Conservation (phyloP, 192 early-diverging fungal species). For the Umbelopsis sp. region DNA sequence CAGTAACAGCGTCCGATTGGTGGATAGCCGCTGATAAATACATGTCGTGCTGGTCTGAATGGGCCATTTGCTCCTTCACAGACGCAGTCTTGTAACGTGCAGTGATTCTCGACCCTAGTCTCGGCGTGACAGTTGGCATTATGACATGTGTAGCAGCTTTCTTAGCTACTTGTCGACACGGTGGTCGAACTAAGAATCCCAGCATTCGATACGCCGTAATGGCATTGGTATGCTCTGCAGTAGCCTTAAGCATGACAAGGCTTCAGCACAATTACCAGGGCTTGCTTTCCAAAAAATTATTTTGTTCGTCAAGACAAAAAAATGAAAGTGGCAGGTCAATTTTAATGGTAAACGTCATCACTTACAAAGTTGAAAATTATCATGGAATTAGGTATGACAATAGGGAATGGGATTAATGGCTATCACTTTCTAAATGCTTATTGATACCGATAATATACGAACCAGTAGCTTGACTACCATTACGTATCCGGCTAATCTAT, state of each 20-base stretch:
- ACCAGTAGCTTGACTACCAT: no score
- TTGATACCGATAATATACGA: no score
- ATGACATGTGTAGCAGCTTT: background rate
- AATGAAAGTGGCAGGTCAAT: background rate
- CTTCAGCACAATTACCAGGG: background rate
- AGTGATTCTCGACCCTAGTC: background rate
- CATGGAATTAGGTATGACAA: no score
- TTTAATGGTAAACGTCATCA: background rate
- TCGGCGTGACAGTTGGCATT: background rate
- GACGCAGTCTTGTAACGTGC: background rate
- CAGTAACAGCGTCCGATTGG: constrained; percentile 34
- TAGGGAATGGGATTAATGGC: no score
- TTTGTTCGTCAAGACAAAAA: background rate
- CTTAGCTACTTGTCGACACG: background rate
- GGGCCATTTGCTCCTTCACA: background rate
- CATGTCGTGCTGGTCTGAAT: constrained; percentile 5
- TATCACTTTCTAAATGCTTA: no score
- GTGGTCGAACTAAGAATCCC: constrained; percentile 1
- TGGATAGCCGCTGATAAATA: constrained; percentile 31
- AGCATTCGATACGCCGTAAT: constrained; percentile 8
- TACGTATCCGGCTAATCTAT: no score
- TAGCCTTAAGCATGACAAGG: constrained; percentile 15
- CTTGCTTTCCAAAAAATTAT: no score
- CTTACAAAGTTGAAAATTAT: no score
- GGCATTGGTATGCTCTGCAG: constrained; percentile 13